phyloP scores from a whole-genome alignment of 2,329 filamentous ascomycete species.

The Colletotrichum phormii region DNA sequence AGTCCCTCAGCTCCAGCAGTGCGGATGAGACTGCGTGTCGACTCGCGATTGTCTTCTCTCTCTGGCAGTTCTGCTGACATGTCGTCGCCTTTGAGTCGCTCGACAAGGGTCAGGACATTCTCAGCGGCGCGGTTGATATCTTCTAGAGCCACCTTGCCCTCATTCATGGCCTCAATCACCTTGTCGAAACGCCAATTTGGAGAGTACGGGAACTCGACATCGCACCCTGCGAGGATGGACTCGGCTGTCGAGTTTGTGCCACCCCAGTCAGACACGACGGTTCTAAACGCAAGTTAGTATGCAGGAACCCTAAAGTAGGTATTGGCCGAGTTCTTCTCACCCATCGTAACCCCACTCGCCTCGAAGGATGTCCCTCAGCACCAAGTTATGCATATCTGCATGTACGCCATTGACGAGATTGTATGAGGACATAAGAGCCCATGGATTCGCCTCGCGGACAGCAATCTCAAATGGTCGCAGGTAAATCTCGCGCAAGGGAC shows the following conservation, averaged over 20 bases:
- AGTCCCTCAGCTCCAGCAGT: conserved; percentile 71
- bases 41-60: conserved; percentile 65
- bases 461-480: conserved; percentile 82
- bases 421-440: conserved; percentile 77
- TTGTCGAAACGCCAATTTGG: conserved; percentile 68
- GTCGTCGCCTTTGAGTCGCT: conserved; percentile 71
- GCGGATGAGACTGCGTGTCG: conserved; percentile 70
- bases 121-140: conserved; percentile 69
- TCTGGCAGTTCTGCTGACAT: conserved; percentile 68
- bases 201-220: conserved; percentile 69
- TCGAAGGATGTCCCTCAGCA: conserved; percentile 67
- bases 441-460: conserved; percentile 74
- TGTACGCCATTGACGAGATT: conserved; percentile 75
- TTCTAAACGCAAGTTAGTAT: conserved; percentile 46
- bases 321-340: conserved; percentile 46
- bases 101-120: conserved; percentile 69
- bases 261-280: conserved; percentile 70
- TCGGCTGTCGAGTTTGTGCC: conserved; percentile 68
- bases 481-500: conserved; percentile 76
- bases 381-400: conserved; percentile 66
- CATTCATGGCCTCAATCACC: conserved; percentile 62
- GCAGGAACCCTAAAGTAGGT: neutral
- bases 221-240: conserved; percentile 66
- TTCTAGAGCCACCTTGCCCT: conserved; percentile 58
- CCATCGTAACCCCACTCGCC: conserved; percentile 73